Conservation (phyloP, 306 rosid species). For the Prunus mume region DNA sequence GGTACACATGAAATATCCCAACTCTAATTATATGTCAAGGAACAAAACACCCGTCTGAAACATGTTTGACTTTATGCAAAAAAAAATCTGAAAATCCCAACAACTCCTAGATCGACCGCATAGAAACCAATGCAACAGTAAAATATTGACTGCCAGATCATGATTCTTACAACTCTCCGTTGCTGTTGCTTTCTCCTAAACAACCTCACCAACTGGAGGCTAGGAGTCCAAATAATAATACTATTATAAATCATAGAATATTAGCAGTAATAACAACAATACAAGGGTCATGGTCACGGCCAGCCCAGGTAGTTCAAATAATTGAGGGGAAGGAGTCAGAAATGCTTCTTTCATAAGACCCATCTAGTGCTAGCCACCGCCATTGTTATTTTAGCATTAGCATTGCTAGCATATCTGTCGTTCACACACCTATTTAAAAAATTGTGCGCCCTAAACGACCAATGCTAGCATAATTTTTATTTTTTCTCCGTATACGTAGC, state of each 20-base stretch:
- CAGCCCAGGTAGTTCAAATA: slow-evolving; percentile 49
- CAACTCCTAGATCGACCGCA: not conserved
- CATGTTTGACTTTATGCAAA: not conserved
- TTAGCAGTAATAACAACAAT: slow-evolving; percentile 14
- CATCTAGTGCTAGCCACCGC: slow-evolving; percentile 16
- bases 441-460: too few species aligned
- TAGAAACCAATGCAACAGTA: slow-evolving; percentile 1
- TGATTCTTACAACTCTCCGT: slow-evolving; percentile 32
- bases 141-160: slow-evolving; percentile 29
- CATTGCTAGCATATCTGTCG: too few species aligned
- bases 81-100: not conserved
- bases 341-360: slow-evolving; percentile 49
- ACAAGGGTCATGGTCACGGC: slow-evolving; percentile 41
- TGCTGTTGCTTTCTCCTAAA: slow-evolving; percentile 51
- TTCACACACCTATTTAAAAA: too few species aligned
- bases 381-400: not conserved
- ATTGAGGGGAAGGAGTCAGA: slow-evolving; percentile 46
- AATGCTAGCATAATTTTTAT: too few species aligned
- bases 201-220: slow-evolving; percentile 34
- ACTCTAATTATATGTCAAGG: not conserved
- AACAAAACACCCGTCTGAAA: not conserved
- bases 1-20: too few species aligned
- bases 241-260: not conserved
- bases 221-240: slow-evolving; percentile 18
- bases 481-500: slow-evolving; percentile 19